phyloP scores from a whole-genome alignment of 2,329 filamentous ascomycete genomes.

The Triangularia setosa region DNA sequence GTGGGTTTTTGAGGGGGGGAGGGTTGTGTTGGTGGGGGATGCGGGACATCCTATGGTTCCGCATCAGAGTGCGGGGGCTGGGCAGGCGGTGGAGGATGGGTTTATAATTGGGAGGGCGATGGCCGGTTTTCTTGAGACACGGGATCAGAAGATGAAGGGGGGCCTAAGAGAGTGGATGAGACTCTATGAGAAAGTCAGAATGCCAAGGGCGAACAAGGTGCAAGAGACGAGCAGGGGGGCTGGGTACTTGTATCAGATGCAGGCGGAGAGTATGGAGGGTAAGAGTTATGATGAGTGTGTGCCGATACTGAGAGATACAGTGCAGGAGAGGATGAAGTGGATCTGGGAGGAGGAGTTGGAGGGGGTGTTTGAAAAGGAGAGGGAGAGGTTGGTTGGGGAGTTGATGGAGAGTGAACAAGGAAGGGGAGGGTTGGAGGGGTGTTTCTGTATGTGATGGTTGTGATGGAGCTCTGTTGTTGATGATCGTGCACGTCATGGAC shows the following conservation, averaged over 20 bases:
- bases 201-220: constrained; percentile 33
- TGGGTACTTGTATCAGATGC: constrained; percentile 35
- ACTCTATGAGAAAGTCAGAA: constrained; percentile 33
- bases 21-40: constrained; percentile 43
- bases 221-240: constrained; percentile 31
- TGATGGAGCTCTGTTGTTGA: no score
- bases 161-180: constrained; percentile 26
- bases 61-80: constrained; percentile 41
- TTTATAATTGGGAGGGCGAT: constrained; percentile 31
- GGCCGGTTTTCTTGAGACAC: constrained; percentile 21
- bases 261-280: constrained; percentile 32
- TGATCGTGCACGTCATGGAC: no score
- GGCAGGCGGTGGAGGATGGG: constrained; percentile 40
- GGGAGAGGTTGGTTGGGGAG: not conserved
- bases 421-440: not conserved
- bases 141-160: not conserved
- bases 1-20: constrained; percentile 27
- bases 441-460: not conserved
- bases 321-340: constrained; percentile 31
- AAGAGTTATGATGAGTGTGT: constrained; percentile 35
- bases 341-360: constrained; percentile 34
- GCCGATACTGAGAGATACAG: constrained; percentile 28
- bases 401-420: not conserved
- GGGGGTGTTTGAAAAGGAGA: constrained; percentile 16
- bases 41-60: constrained; percentile 48